phyloP scores from a whole-genome alignment of 352 stramenopile species.

The Pythium oligandrum region DNA sequence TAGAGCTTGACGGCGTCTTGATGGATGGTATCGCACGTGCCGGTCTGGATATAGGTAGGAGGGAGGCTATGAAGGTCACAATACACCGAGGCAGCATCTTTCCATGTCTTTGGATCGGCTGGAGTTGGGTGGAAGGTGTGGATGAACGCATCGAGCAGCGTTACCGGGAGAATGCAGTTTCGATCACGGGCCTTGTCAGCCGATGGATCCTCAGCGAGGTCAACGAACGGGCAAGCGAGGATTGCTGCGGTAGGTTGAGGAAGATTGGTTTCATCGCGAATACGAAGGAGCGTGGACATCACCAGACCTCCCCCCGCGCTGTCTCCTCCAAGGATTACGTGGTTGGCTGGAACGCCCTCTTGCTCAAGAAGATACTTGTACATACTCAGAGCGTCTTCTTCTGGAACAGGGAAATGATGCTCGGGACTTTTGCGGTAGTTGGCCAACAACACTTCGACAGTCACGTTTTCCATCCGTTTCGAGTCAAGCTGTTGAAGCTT shows the following conservation, averaged over 20 bases:
- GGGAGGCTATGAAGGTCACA: background rate
- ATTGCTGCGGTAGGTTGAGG: background rate
- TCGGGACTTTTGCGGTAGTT: conserved; percentile 26
- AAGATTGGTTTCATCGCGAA: conserved; percentile 10
- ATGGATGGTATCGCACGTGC: background rate
- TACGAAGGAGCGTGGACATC: conserved; percentile 13
- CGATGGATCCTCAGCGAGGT: background rate
- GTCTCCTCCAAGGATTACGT: conserved; percentile 16
- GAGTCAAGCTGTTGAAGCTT: background rate
- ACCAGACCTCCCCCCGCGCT: conserved; percentile 14
- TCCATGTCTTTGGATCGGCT: conserved; percentile 1
- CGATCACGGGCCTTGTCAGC: background rate
- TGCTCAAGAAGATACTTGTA: conserved; percentile 12
- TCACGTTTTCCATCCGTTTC: background rate
- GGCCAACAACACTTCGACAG: conserved; percentile 11
- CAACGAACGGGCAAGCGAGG: conserved; percentile 7
- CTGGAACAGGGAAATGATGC: conserved; percentile 10
- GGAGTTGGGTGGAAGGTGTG: background rate
- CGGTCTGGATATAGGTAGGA: background rate
- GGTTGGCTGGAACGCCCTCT: background rate
- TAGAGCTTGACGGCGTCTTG: background rate
- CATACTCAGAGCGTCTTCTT: conserved; percentile 9
- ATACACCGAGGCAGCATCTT: conserved; percentile 6
- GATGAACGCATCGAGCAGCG: background rate
- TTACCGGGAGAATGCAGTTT: background rate